Conservation (phyloP, 345 rosid genomes). For the Pistacia integerrima region DNA sequence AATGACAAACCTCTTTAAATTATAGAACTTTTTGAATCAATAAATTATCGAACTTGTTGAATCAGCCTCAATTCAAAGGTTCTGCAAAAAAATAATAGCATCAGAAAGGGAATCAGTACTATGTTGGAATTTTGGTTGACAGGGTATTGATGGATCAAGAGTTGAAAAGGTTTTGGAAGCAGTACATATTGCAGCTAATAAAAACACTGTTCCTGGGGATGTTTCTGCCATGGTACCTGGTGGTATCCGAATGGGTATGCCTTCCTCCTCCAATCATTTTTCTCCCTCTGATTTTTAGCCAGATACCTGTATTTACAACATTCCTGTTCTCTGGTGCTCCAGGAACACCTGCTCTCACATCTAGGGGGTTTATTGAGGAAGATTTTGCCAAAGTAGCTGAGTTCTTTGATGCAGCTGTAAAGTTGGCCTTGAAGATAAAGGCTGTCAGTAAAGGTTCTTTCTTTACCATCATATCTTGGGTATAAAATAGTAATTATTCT, state of each 20-base stretch:
- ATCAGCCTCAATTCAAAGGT: background rate
- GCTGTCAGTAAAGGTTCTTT: slow-evolving; percentile 63
- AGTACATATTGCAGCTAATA: slow-evolving; percentile 92
- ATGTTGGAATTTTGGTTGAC: slow-evolving; percentile 18
- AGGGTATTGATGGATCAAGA: slow-evolving; percentile 97
- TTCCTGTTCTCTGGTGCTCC: slow-evolving; percentile 25
- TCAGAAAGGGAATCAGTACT: background rate
- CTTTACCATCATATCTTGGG: background rate
- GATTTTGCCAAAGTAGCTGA: slow-evolving; percentile 92
- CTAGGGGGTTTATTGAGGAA: slow-evolving; percentile 86
- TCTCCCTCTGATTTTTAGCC: slow-evolving; percentile 2
- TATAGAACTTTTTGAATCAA: background rate
- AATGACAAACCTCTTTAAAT: background rate
- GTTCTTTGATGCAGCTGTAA: slow-evolving; percentile 81
- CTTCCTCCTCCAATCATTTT: slow-evolving; percentile 10
- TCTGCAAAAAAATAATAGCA: slow-evolving; percentile 6
- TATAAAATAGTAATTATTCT: background rate
- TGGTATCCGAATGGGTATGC: slow-evolving; percentile 93
- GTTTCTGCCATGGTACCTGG: slow-evolving; percentile 99
- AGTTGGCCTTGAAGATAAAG: slow-evolving; percentile 79
- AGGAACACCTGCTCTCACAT: slow-evolving; percentile 98
- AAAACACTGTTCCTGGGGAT: slow-evolving; percentile 98
- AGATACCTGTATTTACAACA: slow-evolving; percentile 5
- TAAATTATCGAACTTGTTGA: background rate
- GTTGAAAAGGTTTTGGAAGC: slow-evolving; percentile 90